phyloP scores from a whole-genome alignment of 31 red algal genomes.

The Porphyra umbilicalis region DNA sequence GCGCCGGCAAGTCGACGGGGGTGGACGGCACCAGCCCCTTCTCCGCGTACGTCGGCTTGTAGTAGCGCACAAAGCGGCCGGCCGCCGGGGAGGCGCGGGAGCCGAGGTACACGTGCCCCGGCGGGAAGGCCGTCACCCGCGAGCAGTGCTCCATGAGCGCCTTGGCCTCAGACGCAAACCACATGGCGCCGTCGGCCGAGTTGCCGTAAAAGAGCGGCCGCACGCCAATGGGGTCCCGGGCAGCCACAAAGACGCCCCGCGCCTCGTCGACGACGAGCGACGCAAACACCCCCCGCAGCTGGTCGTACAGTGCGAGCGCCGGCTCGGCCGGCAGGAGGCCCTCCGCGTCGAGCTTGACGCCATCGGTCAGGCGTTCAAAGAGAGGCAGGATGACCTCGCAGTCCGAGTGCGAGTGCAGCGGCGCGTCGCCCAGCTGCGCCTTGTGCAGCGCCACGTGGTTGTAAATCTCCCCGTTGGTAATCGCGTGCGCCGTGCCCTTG shows the following conservation, averaged over 20 bases:
- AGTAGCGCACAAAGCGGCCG: slow-evolving; percentile 54
- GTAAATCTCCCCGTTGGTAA: slow-evolving; percentile 99
- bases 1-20: slow-evolving; percentile 54
- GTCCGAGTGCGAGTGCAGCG: slow-evolving; percentile 69
- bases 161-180: slow-evolving; percentile 96
- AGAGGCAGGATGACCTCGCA: slow-evolving; percentile 93
- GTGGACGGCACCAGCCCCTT: slow-evolving; percentile 64
- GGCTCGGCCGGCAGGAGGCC: slow-evolving; percentile 16
- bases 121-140: slow-evolving; percentile 67
- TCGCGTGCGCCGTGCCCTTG: slow-evolving; percentile 19
- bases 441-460: slow-evolving; percentile 72
- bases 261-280: slow-evolving; percentile 57
- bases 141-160: slow-evolving; percentile 61
- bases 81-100: slow-evolving; percentile 30
- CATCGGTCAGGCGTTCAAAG: slow-evolving; percentile 43
- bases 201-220: slow-evolving; percentile 76
- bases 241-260: slow-evolving; percentile 69
- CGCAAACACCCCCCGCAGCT: slow-evolving; percentile 81
- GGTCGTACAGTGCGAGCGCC: slow-evolving; percentile 48
- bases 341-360: slow-evolving; percentile 9
- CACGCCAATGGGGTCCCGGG: slow-evolving; percentile 87
- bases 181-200: slow-evolving; percentile 72
- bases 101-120: slow-evolving; percentile 59
- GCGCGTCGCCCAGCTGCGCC: slow-evolving; percentile 12
- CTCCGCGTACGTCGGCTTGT: slow-evolving; percentile 47